These are phyloP conservation scores for Torulaspora indica DNA, from an alignment of 805 yeast genomes.

Conservation along the genomic window DNA sequence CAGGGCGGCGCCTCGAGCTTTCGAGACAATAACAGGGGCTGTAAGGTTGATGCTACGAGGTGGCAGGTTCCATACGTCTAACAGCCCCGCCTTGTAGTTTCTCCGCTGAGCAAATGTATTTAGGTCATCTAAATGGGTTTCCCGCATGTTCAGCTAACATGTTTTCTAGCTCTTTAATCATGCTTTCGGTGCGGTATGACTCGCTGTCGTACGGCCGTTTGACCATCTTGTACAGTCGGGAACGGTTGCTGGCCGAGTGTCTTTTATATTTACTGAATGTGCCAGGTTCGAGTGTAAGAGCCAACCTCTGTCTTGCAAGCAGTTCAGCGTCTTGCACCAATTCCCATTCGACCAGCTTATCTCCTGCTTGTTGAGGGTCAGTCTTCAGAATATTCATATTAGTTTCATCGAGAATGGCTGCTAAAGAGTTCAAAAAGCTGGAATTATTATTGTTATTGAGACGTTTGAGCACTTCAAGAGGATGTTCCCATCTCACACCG, in stretches of 20 bases:
- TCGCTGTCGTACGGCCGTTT: constrained; percentile 18
- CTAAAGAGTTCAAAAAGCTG: constrained; percentile 16
- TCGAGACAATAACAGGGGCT: too few species aligned
- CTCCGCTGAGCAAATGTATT: too few species aligned
- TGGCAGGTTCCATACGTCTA: too few species aligned
- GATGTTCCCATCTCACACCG: constrained; percentile 82
- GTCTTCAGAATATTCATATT: constrained; percentile 15
- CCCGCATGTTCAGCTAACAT: constrained; percentile 9
- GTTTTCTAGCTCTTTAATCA: constrained; percentile 18
- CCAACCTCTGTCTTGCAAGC: constrained; percentile 48
- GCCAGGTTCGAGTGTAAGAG: constrained; percentile 17
- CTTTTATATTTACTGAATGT: constrained; percentile 20
- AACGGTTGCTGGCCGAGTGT: constrained; percentile 21
- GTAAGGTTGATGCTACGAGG: too few species aligned
- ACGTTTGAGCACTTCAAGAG: constrained; percentile 57
- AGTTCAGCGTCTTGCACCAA: constrained; percentile 55
- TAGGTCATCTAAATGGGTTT: background rate
- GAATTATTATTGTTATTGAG: constrained; percentile 24
- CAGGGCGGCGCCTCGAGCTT: background rate
- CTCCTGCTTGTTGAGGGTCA: constrained; percentile 18
- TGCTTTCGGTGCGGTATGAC: constrained; percentile 2
- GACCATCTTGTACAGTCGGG: constrained; percentile 22
- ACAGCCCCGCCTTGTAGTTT: too few species aligned
- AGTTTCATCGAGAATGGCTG: constrained; percentile 20
- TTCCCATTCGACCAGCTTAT: constrained; percentile 62